These are phyloP conservation scores for Cladosporium sp. DNA, from an alignment of 2,329 filamentous ascomycete species.

Conservation along the genomic window DNA sequence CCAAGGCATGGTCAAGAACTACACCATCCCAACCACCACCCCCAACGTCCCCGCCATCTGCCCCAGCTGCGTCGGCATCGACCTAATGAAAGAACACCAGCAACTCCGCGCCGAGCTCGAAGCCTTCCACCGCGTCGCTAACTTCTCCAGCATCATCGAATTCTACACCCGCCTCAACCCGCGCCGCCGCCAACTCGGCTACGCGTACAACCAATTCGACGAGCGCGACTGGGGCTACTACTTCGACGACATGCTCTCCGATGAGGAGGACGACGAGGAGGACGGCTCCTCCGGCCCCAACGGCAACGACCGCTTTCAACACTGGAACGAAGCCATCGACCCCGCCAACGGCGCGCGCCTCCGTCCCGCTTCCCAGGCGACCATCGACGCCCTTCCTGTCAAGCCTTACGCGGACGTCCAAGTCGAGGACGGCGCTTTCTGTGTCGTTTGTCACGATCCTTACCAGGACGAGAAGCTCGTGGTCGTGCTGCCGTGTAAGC, in stretches of 20 bases:
- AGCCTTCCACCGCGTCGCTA: slow-evolving; percentile 1
- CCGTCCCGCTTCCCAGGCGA: slow-evolving; percentile 17
- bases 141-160: slow-evolving; percentile 15
- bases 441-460: slow-evolving; percentile 17
- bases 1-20: slow-evolving; percentile 19
- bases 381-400: slow-evolving; percentile 19
- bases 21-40: slow-evolving; percentile 15
- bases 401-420: slow-evolving; percentile 12
- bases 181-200: slow-evolving; percentile 17
- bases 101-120: slow-evolving; percentile 18
- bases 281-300: not conserved
- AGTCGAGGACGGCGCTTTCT: slow-evolving; percentile 12
- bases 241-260: slow-evolving; percentile 23
- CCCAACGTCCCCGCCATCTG: slow-evolving; percentile 20
- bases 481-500: slow-evolving; percentile 21
- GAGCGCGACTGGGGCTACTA: slow-evolving; percentile 25
- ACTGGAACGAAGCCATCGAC: slow-evolving; percentile 24
- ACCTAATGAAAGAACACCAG: slow-evolving; percentile 21
- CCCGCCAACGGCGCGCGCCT: slow-evolving; percentile 16
- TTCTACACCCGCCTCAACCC: slow-evolving; percentile 16
- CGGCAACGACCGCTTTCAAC: slow-evolving; percentile 18
- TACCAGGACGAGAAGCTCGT: slow-evolving; percentile 17
- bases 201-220: slow-evolving; percentile 24
- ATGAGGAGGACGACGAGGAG: slow-evolving; percentile 8
- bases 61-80: slow-evolving; percentile 25